Base-by-base conservation (phyloP, 2,329 filamentous ascomycete genomes). In the Gaeumannomyces sp. region DNA sequence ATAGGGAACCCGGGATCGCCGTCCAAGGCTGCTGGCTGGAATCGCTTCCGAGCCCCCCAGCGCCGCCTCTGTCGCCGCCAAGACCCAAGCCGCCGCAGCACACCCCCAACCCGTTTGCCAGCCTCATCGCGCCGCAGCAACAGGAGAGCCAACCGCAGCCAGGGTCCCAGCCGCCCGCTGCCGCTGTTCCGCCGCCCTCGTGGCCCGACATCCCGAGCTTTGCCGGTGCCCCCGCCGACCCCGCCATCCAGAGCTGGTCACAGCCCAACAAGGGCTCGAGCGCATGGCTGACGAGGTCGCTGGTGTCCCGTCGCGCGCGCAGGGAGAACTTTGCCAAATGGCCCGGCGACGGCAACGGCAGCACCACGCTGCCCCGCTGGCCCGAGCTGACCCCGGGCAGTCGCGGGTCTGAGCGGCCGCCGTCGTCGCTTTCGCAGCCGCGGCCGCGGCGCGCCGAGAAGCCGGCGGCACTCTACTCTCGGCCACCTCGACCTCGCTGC, bases 401-500 rank as follows among this genome's bases (percentile, higher is more conserved):
- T 33, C 19, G 31, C 33, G n/a, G 27, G 10, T 5, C 13, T 58
- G n/a, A 27, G 59, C 27, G 22, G 29, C 27, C 45, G 45, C 19
- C 16, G 5, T 13, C 25, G 4, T 59, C 57, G 10, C 16, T 27
- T 7, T 59, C 57, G 11, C 13, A 6, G n/a, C 19, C 28, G 29
- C 59, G 7, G 29, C 59, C 59, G 22, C 31, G 33, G 1, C 35
- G 22, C 25, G 27, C 8, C 31, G n/a, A 61, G 63, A 19, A 64
- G 53, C 69, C 72, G 29, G 69, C 71, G 2, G 68, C 76, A 10
- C 79, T 93, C 57, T 78, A 88, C 58, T 93, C 53, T 79, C 79
- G 27, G 83, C 85, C 56, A 81, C 85, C 8, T 85, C 84, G 70
- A 81, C 81, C 65, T 81, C 83, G 27, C 80, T 93, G 59, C 79